phyloP scores from a whole-genome alignment of 1,284 basidiomycete genomes.

The Ceratobasidium sp. region DNA sequence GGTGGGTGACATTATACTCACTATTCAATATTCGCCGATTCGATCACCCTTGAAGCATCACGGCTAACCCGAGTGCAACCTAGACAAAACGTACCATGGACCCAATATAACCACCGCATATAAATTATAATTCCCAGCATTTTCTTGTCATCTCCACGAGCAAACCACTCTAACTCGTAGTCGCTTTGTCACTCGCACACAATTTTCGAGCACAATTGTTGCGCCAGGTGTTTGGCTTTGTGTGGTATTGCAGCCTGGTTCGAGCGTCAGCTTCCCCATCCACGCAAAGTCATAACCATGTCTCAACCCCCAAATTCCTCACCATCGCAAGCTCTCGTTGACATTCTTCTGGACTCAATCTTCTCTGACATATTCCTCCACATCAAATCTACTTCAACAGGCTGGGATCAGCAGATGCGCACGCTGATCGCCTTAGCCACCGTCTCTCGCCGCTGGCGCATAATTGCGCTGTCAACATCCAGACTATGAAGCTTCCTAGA shows the following conservation, averaged over 20 bases:
- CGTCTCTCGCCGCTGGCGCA: not conserved
- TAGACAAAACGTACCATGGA: slow-evolving; percentile 77
- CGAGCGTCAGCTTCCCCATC: too few relatives aligned
- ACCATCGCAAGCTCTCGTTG: too few relatives aligned
- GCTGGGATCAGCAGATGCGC: too few relatives aligned
- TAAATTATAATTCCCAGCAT: slow-evolving; percentile 73
- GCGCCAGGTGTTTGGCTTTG: too few relatives aligned
- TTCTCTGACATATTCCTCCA: not conserved
- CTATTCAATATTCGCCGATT: slow-evolving; percentile 67
- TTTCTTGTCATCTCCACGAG: slow-evolving; percentile 59
- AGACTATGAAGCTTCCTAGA: not conserved
- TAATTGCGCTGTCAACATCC: not conserved
- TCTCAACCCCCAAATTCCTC: too few relatives aligned
- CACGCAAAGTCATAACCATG: too few relatives aligned
- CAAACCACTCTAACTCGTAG: slow-evolving; percentile 42
- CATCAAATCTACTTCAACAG: too few relatives aligned
- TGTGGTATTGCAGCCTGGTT: too few relatives aligned
- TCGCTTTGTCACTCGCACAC: not conserved
- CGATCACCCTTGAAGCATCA: too few relatives aligned
- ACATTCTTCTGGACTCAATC: too few relatives aligned
- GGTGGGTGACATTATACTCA: slow-evolving; percentile 87
- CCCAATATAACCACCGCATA: slow-evolving; percentile 90
- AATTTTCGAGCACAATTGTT: too few relatives aligned
- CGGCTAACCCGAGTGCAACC: not conserved
- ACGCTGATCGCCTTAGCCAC: not conserved